Conservation (phyloP, 495 filamentous ascomycete species). For the Hypoxylon trugodes region DNA sequence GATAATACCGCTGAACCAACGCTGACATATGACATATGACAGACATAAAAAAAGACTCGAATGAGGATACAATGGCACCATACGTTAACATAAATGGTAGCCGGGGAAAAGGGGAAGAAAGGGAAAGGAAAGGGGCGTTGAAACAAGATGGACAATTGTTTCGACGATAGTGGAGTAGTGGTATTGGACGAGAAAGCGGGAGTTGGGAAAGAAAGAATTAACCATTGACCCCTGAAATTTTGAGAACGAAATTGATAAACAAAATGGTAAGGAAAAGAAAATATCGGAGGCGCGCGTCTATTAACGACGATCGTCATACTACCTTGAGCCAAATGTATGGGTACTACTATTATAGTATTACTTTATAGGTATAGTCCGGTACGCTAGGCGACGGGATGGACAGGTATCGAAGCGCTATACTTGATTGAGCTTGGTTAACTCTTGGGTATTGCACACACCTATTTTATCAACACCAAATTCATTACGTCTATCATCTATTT, state of each 20-base stretch:
- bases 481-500: too few relatives aligned
- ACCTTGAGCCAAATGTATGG: not conserved
- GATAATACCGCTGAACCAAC: conserved; percentile 9
- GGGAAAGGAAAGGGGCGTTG: conserved; percentile 23
- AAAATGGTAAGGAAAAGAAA: not conserved
- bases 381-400: conserved; percentile 2
- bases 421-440: not conserved
- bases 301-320: conserved; percentile 23
- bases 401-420: not conserved
- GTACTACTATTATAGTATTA: too few relatives aligned
- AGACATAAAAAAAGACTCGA: conserved; percentile 5
- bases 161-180: conserved; percentile 27
- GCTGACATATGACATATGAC: not conserved
- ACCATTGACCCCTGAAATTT: conserved; percentile 27
- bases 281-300: conserved; percentile 45
- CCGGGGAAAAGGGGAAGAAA: too few relatives aligned
- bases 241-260: conserved; percentile 12
- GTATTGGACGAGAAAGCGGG: conserved; percentile 30
- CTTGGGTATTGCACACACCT: not conserved
- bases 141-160: conserved; percentile 26
- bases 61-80: not conserved
- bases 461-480: not conserved
- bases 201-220: conserved; percentile 2
- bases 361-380: too few relatives aligned
- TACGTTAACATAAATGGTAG: not conserved